Conservation (phyloP, 495 filamentous ascomycete species). For the Staphylotrichum tortipilum region DNA sequence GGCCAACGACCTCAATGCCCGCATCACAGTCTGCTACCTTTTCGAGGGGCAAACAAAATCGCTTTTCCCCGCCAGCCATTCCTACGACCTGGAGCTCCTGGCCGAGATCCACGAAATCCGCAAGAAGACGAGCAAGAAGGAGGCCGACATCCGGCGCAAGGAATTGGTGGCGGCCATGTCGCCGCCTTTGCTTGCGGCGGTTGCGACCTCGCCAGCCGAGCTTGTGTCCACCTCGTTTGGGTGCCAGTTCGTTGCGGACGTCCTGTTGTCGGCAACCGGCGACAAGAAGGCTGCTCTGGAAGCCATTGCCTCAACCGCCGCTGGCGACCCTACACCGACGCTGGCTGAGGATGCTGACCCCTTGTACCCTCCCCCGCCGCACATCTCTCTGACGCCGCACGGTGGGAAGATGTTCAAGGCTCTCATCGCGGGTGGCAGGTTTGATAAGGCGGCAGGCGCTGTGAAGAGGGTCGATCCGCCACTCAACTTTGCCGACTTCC, state of each 20-base stretch:
- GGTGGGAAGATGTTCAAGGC: conserved; percentile 84
- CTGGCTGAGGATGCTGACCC: conserved; percentile 32
- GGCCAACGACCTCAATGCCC: conserved; percentile 60
- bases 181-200: conserved; percentile 57
- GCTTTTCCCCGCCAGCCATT: conserved; percentile 53
- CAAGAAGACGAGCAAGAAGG: conserved; percentile 82
- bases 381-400: conserved; percentile 51
- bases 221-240: conserved; percentile 71
- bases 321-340: conserved; percentile 47
- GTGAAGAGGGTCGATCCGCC: conserved; percentile 63
- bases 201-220: conserved; percentile 55
- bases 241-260: conserved; percentile 75
- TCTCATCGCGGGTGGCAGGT: conserved; percentile 77
- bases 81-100: conserved; percentile 55
- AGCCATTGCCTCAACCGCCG: conserved; percentile 62
- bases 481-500: conserved; percentile 66
- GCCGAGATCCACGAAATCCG: conserved; percentile 67
- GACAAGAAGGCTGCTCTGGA: conserved; percentile 61
- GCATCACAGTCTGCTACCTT: conserved; percentile 74
- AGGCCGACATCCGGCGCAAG: conserved; percentile 59
- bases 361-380: conserved; percentile 25
- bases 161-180: conserved; percentile 67
- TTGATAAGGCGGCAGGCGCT: conserved; percentile 58
- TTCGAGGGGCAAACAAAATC: conserved; percentile 64
- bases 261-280: conserved; percentile 65